Evolutionary conservation across 805 yeast species (phyloP).

Genomic region (Wickerhamiella vanderwaltii): DNA sequence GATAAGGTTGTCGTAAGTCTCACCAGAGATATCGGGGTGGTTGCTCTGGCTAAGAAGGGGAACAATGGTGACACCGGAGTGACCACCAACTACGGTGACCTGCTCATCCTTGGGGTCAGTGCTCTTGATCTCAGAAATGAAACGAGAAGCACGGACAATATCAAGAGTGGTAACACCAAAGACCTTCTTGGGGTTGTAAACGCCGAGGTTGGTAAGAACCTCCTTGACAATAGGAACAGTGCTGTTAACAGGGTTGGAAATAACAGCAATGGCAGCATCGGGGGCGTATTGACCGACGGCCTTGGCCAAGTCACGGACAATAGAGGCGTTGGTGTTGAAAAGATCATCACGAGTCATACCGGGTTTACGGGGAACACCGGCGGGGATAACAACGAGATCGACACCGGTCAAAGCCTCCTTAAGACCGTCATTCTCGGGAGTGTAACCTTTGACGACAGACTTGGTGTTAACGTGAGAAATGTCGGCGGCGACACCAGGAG

Average conservation of each 20-base stretch:
- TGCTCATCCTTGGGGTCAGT: constrained; percentile 68
- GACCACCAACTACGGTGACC: constrained; percentile 91
- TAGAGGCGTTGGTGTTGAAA: constrained; percentile 91
- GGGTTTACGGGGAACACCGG: constrained; percentile 97
- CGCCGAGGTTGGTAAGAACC: constrained; percentile 73
- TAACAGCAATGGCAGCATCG: constrained; percentile 67
- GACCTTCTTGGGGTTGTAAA: constrained; percentile 80
- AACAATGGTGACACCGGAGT: constrained; percentile 92
- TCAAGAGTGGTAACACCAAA: constrained; percentile 96
- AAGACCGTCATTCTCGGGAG: constrained; percentile 67
- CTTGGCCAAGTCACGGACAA: constrained; percentile 84
- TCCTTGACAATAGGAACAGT: constrained; percentile 95
- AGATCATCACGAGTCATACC: constrained; percentile 98
- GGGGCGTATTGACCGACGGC: constrained; percentile 75
- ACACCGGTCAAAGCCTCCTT: constrained; percentile 57
- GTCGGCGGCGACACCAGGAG: constrained; percentile 96
- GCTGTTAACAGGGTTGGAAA: constrained; percentile 94
- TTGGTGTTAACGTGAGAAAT: constrained; percentile 87
- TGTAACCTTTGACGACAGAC: constrained; percentile 77
- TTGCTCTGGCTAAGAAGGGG: constrained; percentile 81
- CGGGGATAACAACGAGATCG: constrained; percentile 80
- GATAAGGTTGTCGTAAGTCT: constrained; percentile 52
- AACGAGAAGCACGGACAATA: constrained; percentile 78
- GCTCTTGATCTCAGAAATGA: constrained; percentile 55
- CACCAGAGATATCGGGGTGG: constrained; percentile 43